Conservation (phyloP, 192 early-diverging fungal genomes). For the Lobosporangium transversale region DNA sequence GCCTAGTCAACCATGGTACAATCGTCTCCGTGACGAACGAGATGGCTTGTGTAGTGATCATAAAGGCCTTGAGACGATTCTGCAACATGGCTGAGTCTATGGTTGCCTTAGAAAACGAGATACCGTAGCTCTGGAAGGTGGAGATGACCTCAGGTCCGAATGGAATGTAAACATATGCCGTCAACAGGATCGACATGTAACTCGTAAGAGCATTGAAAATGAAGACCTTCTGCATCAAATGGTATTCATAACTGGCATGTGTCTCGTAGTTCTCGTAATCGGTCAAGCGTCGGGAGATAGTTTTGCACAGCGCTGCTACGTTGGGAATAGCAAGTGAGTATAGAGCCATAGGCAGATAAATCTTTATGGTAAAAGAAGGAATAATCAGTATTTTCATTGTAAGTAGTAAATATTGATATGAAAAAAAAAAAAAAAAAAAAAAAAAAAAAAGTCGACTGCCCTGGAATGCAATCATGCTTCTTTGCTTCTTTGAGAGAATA, state of each 20-base stretch:
- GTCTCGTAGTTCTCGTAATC: slow-evolving; percentile 88
- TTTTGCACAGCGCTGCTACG: slow-evolving; percentile 72
- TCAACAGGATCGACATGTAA: slow-evolving; percentile 86
- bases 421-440: no score
- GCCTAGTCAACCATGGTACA: slow-evolving; percentile 73
- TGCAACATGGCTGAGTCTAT: slow-evolving; percentile 67
- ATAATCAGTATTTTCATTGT: no score
- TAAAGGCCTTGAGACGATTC: slow-evolving; percentile 76
- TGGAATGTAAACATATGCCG: slow-evolving; percentile 91
- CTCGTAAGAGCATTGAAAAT: slow-evolving; percentile 84
- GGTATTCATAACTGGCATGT: slow-evolving; percentile 71
- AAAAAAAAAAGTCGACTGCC: slow-evolving; percentile 6
- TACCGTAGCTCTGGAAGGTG: slow-evolving; percentile 55
- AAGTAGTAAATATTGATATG: no score
- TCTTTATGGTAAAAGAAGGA: slow-evolving; percentile 48
- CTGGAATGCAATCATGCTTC: not conserved
- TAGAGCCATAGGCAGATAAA: slow-evolving; percentile 75
- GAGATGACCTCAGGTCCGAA: slow-evolving; percentile 73
- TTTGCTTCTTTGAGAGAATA: no score
- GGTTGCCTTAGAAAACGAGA: slow-evolving; percentile 49
- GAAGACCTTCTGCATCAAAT: slow-evolving; percentile 86
- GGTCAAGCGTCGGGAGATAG: slow-evolving; percentile 69
- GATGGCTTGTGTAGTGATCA: slow-evolving; percentile 86
- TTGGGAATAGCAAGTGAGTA: slow-evolving; percentile 80
- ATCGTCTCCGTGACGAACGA: slow-evolving; percentile 78